Conservation (phyloP, 1,284 basidiomycete genomes). For the Blastosporella zonata region DNA sequence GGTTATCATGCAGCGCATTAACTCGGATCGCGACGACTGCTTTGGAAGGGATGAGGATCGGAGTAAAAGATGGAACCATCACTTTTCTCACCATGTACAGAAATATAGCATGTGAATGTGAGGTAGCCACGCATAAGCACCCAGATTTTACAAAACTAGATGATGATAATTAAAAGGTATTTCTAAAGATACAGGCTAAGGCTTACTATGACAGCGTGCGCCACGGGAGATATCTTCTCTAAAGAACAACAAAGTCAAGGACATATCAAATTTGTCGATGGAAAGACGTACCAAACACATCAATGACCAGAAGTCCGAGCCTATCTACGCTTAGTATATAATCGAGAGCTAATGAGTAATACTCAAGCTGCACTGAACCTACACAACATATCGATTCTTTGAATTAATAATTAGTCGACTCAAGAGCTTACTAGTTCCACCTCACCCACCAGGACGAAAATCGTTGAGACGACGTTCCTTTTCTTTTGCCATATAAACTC, state of each 20-base stretch:
- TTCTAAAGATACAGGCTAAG: background rate
- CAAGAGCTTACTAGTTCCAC: background rate
- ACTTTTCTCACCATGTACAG: conserved; percentile 3
- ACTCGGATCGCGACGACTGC: conserved; percentile 13
- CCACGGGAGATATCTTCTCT: conserved; percentile 6
- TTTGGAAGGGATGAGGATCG: background rate
- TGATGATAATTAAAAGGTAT: background rate
- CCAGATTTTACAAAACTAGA: conserved; percentile 14
- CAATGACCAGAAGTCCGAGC: conserved; percentile 1
- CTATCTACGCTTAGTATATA: background rate
- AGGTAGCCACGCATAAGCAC: conserved; percentile 10
- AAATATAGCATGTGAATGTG: conserved; percentile 12
- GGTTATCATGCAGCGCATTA: conserved; percentile 8
- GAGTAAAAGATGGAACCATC: background rate
- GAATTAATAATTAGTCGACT: background rate
- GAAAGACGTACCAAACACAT: conserved; percentile 6
- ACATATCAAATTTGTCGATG: background rate
- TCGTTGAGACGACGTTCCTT: conserved; percentile 5
- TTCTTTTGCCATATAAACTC: conserved; percentile 15
- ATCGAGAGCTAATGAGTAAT: background rate
- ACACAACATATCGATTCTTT: conserved; percentile 16
- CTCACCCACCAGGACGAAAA: conserved; percentile 12
- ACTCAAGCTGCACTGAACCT: background rate
- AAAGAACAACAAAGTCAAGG: background rate
- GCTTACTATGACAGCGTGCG: background rate